Evolutionary conservation across 768 basidiomycete species (phyloP).

Genomic region (Trichaptum fuscoviolaceum): DNA sequence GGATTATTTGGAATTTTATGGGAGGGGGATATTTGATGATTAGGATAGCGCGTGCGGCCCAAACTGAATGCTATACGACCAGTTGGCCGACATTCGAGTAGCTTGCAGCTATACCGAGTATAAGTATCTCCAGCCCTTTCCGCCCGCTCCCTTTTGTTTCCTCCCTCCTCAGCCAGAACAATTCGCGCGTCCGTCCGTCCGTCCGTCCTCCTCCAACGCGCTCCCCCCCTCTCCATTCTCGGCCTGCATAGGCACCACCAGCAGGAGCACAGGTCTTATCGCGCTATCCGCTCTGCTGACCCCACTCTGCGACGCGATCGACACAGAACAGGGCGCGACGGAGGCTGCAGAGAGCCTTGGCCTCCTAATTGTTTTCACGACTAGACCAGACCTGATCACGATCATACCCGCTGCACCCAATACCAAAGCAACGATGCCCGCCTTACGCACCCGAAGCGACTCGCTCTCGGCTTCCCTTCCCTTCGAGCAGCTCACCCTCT

Average conservation of each 20-base stretch:
- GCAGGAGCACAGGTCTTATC: neutral
- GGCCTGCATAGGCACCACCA: neutral
- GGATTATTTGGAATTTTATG: neutral
- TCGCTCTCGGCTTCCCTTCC: neutral
- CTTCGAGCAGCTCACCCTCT: neutral
- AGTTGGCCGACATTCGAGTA: neutral
- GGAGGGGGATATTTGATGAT: no score
- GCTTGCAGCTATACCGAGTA: neutral
- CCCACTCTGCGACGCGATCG: neutral
- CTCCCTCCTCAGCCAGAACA: constrained; percentile 1
- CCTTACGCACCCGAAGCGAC: neutral
- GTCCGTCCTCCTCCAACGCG: neutral
- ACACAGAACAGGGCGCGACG: neutral
- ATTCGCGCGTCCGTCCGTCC: neutral
- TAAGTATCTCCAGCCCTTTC: neutral
- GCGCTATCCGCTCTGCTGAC: neutral
- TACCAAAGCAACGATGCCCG: neutral
- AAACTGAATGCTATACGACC: neutral
- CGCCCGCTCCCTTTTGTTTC: neutral
- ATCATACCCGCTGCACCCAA: neutral
- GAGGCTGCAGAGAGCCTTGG: neutral
- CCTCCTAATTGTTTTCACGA: neutral
- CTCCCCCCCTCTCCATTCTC: neutral
- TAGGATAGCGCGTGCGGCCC: neutral
- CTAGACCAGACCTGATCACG: neutral